Base-by-base conservation (phyloP, 192 early-diverging fungal genomes). In the Chytriomyces confervae region DNA sequence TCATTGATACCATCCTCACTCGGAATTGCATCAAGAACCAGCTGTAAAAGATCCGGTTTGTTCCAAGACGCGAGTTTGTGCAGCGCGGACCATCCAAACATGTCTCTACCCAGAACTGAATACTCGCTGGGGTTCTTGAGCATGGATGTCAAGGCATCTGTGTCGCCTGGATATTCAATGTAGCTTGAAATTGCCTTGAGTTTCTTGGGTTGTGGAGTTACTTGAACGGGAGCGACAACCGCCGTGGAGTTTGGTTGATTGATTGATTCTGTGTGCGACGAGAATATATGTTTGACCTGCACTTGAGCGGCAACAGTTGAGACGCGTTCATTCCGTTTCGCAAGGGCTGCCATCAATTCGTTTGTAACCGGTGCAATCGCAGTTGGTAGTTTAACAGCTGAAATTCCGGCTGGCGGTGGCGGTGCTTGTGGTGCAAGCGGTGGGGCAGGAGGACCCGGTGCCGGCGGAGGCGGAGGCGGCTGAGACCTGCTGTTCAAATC, bases 51-150 rank as follows among this genome's bases (percentile, higher is more conserved):
- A 47, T 63, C 61, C n/a, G 61, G 9, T 23, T 74, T 7, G 57
- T 74, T 63, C 72, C 72, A 74, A 36, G 61, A 63, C 7, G 72
- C 61, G 43, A 62, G 24, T 27, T 74, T 74, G 23, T 74, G 72
- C 6, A 74, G 61, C 24, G 72, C 72, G 0, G 72, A 45, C 57
- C 57, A 74, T 8, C 72, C 72, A 63, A 63, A 74, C 72, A 74
- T 27, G 45, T 74, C 72, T 50, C 44, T 27, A 18, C 72, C 72
- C 13, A 23, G 20, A 16, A 16, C 1, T 27, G 61, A n/a, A 27
- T 63, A 74, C 8, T 23, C 6, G 11, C 16, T 61, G 3, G 61
- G 61, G 6, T 24, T 29, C 7, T 18, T 10, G 20, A 74, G 61
- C 61, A 74, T 61, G 10, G 4, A 43, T 61, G 18, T 13, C 13